Conservation (phyloP, 1,139 yeast species). For the Candida tunisiensis region DNA sequence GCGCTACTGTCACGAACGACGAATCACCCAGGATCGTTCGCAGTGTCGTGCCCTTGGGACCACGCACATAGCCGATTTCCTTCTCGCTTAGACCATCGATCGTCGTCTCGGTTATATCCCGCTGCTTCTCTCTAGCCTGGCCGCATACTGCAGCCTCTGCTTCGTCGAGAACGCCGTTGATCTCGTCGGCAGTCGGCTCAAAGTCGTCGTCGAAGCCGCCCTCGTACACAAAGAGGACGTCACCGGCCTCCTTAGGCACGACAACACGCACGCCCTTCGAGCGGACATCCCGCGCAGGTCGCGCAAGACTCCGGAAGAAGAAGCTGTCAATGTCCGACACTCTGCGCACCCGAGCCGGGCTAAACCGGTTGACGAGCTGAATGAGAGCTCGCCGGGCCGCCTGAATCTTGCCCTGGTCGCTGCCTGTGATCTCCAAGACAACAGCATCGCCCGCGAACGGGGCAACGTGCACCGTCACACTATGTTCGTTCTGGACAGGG, state of each 20-base stretch:
- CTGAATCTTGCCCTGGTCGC: constrained; percentile 27
- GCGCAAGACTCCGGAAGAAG: constrained; percentile 34
- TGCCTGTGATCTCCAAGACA: constrained; percentile 26
- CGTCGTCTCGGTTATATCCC: constrained; percentile 32
- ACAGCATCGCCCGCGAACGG: constrained; percentile 20
- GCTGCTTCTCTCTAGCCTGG: constrained; percentile 43
- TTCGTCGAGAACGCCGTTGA: constrained; percentile 17
- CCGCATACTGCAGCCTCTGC: constrained; percentile 31
- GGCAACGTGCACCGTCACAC: constrained; percentile 31
- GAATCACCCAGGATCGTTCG: constrained; percentile 25
- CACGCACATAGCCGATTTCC: constrained; percentile 12
- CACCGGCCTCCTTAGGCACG: constrained; percentile 29
- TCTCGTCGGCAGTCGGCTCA: constrained; percentile 26
- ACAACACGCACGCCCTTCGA: constrained; percentile 37
- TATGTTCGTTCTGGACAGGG: constrained; percentile 43
- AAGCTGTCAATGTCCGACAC: constrained; percentile 57
- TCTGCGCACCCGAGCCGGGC: constrained; percentile 47
- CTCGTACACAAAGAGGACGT: constrained; percentile 27
- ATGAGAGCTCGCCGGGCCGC: constrained; percentile 54
- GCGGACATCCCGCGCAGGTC: constrained; percentile 28
- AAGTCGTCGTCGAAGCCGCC: constrained; percentile 24
- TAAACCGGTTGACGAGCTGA: constrained; percentile 48
- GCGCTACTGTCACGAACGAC: constrained; percentile 12
- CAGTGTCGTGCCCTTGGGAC: constrained; percentile 30
- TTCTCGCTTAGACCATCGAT: constrained; percentile 42